Conservation (phyloP, 305 asterid genomes). For the Stenogyne calaminthoides region DNA sequence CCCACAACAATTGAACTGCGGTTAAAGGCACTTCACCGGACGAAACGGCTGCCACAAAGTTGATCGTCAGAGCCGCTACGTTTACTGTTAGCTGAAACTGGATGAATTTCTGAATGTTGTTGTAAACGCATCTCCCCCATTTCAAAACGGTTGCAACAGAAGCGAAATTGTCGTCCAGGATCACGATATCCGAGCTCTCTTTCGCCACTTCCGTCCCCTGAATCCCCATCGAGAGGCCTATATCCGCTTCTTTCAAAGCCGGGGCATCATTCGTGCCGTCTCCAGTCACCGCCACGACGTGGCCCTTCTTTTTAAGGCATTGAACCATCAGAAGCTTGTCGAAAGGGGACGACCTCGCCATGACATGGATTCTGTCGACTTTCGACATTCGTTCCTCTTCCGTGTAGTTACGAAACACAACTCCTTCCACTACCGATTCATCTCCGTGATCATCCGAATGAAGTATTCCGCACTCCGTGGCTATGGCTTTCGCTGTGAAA, state of each 20-base stretch:
- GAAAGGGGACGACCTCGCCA: conserved; percentile 63
- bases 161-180: conserved; percentile 34
- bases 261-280: conserved; percentile 55
- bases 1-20: conserved; percentile 75
- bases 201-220: conserved; percentile 38
- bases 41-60: conserved; percentile 65
- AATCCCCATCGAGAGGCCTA: conserved; percentile 41
- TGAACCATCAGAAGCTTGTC: conserved; percentile 63
- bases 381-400: conserved; percentile 58
- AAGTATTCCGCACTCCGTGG: conserved; percentile 72
- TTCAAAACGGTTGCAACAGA: conserved; percentile 31
- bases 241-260: conserved; percentile 46
- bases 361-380: conserved; percentile 46
- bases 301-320: conserved; percentile 46
- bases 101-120: conserved; percentile 41
- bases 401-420: conserved; percentile 53
- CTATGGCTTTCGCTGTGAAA: conserved; percentile 78
- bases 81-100: conserved; percentile 49
- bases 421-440: conserved; percentile 59
- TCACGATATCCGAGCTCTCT: conserved; percentile 40
- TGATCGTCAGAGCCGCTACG: conserved; percentile 62
- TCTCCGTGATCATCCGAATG: neutral
- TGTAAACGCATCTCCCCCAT: conserved; percentile 42
- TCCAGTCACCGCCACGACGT: conserved; percentile 54
- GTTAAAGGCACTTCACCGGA: conserved; percentile 63